phyloP scores from a whole-genome alignment of 2,329 filamentous ascomycete genomes.

The Ascochyta lentis region DNA sequence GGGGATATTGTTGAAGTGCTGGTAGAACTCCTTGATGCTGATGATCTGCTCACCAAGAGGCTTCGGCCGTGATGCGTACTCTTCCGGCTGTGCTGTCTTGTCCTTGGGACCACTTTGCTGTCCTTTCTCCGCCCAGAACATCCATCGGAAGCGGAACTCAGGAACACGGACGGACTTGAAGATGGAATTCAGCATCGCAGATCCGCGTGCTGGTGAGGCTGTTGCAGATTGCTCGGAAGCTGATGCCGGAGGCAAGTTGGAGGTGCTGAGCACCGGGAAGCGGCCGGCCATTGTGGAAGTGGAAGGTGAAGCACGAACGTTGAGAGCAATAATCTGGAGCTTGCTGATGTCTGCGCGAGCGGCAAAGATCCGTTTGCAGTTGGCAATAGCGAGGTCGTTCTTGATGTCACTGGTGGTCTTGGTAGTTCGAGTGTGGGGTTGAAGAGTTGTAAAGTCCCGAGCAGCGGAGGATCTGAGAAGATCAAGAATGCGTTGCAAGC shows the following conservation, averaged over 20 bases:
- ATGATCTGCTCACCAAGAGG: slow-evolving; percentile 53
- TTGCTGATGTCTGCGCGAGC: slow-evolving; percentile 19
- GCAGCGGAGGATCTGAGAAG: not conserved
- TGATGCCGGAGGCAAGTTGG: slow-evolving; percentile 64
- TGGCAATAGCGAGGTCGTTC: slow-evolving; percentile 31
- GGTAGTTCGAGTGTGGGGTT: slow-evolving; percentile 1
- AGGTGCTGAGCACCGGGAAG: slow-evolving; percentile 46
- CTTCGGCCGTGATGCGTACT: slow-evolving; percentile 56
- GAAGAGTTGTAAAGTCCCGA: not conserved
- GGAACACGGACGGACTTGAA: slow-evolving; percentile 56
- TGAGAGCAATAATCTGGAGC: slow-evolving; percentile 21
- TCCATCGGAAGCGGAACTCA: slow-evolving; percentile 59
- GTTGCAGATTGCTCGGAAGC: slow-evolving; percentile 67
- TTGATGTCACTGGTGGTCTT: slow-evolving; percentile 19
- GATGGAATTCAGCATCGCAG: slow-evolving; percentile 68
- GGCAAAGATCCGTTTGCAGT: slow-evolving; percentile 29
- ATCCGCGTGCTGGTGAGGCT: slow-evolving; percentile 75
- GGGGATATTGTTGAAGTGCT: slow-evolving; percentile 72
- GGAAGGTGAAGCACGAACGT: slow-evolving; percentile 10
- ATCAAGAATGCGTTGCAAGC: not conserved
- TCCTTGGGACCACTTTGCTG: slow-evolving; percentile 37
- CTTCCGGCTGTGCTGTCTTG: slow-evolving; percentile 31
- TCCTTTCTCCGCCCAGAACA: slow-evolving; percentile 59
- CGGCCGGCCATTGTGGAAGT: slow-evolving; percentile 38
- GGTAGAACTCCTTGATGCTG: slow-evolving; percentile 58